Evolutionary conservation across 2,329 filamentous ascomycete species (phyloP), one percentile per base, ranked within the genome.

Genomic region (Botrytis medusae): DNA sequence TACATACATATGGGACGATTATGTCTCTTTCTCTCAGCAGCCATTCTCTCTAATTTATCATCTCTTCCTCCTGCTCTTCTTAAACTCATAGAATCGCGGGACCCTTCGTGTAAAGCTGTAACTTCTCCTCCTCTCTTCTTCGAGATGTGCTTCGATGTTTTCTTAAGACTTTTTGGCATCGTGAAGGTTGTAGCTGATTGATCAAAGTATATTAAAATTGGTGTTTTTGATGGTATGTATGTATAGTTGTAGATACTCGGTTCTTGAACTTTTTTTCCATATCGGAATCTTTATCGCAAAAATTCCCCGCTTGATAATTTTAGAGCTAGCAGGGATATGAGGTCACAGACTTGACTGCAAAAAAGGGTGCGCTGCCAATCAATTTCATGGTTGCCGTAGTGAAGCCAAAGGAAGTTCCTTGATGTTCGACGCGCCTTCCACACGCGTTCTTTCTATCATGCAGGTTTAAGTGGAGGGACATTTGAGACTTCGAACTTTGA

Each of bases 101-200:
- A 97, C 81, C 94, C 94, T 82, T 94, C 92, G 80, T 98, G 95
- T 34, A 98, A 87, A 20, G 91, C 87, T 44, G 91, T 90, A 64
- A 93, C 87, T 57, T 90, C 89, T 32, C 90, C 90, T 76, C 90
- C 89, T 77, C 92, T 90, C 87, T 98, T 98, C 85, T 97, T 97
- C 48, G 90, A 86, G 76, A 98, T 95, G 76, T 94, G 90, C 84
- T 98, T 98, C 76, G 92, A 89, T 32, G 96, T 92, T 82, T 98
- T 98, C 76, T 89, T 85, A 10, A 98, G 84, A 62, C 91, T 89
- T 80, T 90, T 92, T 22, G 93, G 88, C 94, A 97, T 97, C 42
- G 32, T 61, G 71, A 44, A 57, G 22, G 18, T 64, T 29, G 42
- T 18, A 12, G 12, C 20, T 25, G 51, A 54, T 62, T 29, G 44